Evolutionary conservation across 1,139 yeast genomes (phyloP).

Genomic region (Sugiyamaella japonica): DNA sequence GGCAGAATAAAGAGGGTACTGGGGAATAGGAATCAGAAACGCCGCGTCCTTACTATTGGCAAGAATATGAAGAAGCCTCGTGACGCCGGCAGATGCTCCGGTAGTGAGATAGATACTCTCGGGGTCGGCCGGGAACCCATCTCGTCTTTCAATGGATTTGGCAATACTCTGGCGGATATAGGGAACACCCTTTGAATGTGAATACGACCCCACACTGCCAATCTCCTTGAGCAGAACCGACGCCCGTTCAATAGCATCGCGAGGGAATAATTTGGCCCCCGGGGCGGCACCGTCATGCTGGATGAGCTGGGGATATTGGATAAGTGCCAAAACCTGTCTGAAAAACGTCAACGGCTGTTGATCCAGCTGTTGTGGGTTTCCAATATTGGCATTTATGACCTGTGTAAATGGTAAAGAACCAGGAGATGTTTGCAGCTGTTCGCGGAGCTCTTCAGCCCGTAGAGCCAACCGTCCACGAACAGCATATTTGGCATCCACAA

Average conservation of each 20-base stretch:
- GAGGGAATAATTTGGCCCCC: slow-evolving; percentile 48
- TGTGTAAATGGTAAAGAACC: slow-evolving; percentile 70
- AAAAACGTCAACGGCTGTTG: slow-evolving; percentile 95
- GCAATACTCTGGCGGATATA: slow-evolving; percentile 77
- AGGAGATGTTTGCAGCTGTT: slow-evolving; percentile 53
- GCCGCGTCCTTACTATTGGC: slow-evolving; percentile 71
- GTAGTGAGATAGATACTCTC: slow-evolving; percentile 78
- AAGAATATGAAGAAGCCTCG: slow-evolving; percentile 68
- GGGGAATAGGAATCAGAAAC: slow-evolving; percentile 93
- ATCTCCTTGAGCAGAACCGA: slow-evolving; percentile 55
- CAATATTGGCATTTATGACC: slow-evolving; percentile 88
- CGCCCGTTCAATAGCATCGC: slow-evolving; percentile 77
- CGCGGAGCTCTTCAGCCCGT: slow-evolving; percentile 80
- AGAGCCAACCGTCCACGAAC: slow-evolving; percentile 94
- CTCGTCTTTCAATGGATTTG: slow-evolving; percentile 70
- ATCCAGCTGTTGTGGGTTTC: slow-evolving; percentile 95
- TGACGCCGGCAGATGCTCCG: slow-evolving; percentile 93
- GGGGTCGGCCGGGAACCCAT: slow-evolving; percentile 63
- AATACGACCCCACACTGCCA: slow-evolving; percentile 91
- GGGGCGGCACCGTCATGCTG: slow-evolving; percentile 38
- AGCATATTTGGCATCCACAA: slow-evolving; percentile 87
- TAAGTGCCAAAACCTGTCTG: slow-evolving; percentile 80
- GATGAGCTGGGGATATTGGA: slow-evolving; percentile 79
- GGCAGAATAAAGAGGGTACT: slow-evolving; percentile 95
- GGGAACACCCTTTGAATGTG: slow-evolving; percentile 85